Evolutionary conservation across 1,139 yeast genomes (phyloP).

Genomic region (Taphrina flavorubra): DNA sequence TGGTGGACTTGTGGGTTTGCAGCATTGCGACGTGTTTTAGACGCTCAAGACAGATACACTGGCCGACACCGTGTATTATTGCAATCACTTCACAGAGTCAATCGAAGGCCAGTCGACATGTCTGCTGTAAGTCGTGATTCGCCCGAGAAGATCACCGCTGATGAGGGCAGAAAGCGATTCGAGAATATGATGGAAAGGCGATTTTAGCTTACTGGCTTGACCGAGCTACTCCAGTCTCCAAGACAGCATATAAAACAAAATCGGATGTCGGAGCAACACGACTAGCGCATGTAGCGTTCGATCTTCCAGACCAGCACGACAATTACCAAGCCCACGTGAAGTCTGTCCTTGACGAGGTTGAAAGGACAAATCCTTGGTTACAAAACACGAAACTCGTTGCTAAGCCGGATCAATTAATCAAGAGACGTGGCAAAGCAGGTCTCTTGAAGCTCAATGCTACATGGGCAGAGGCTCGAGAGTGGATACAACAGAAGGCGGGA

Average conservation of each 20-base stretch:
- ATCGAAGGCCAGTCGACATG: slow-evolving; percentile 1
- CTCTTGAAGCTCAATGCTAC: slow-evolving; percentile 57
- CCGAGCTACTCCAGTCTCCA: slow-evolving; percentile 53
- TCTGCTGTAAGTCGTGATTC: slow-evolving; percentile 27
- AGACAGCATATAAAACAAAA: slow-evolving; percentile 48
- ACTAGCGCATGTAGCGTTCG: slow-evolving; percentile 45
- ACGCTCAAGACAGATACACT: not conserved
- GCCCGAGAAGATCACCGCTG: not conserved
- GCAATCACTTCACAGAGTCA: no score
- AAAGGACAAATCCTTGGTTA: slow-evolving; percentile 56
- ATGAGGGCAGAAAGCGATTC: slow-evolving; percentile 58
- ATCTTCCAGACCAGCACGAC: slow-evolving; percentile 54
- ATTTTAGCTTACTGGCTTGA: slow-evolving; percentile 56
- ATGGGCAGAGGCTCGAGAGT: slow-evolving; percentile 56
- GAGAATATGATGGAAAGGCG: slow-evolving; percentile 59
- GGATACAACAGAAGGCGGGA: slow-evolving; percentile 57
- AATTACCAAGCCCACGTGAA: slow-evolving; percentile 50
- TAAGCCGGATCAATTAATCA: slow-evolving; percentile 58
- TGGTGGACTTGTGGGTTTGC: not conserved
- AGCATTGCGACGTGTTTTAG: not conserved
- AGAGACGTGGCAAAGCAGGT: slow-evolving; percentile 58
- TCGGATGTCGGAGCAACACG: slow-evolving; percentile 48
- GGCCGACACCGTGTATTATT: no score
- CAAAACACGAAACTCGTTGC: slow-evolving; percentile 56
- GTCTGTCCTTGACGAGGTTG: slow-evolving; percentile 53